A percentile compares a stretch with the other conserved stretches of the same genome.
Evolutionary conservation across 1,284 basidiomycete species (phyloP).

Genomic region (Pseudozyma thailandica): DNA sequence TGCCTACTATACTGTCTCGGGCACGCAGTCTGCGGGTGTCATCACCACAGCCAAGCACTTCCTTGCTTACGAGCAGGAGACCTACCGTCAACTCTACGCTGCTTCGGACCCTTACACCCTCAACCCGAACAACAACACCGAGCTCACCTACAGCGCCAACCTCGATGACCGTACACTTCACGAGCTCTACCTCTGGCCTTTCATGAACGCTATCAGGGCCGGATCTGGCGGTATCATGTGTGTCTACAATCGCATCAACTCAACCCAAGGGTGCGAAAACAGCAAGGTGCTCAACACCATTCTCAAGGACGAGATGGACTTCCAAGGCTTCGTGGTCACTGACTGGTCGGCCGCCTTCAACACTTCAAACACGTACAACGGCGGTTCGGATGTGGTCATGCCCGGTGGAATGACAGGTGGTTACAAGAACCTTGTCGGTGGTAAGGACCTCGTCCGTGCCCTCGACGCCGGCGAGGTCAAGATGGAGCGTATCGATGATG

Average conservation of each 20-base stretch:
- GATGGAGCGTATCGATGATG: conserved; percentile 46
- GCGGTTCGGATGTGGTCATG: conserved; percentile 33
- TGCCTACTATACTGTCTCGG: conserved; percentile 41
- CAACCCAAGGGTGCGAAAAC: conserved; percentile 20
- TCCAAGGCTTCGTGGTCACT: conserved; percentile 41
- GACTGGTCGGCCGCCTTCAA: conserved; percentile 45
- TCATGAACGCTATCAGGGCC: conserved; percentile 45
- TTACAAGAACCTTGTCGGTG: conserved; percentile 31
- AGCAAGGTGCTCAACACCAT: conserved; percentile 39
- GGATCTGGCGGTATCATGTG: conserved; percentile 41
- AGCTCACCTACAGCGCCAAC: conserved; percentile 68
- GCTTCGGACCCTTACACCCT: conserved; percentile 40
- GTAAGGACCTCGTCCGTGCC: conserved; percentile 30
- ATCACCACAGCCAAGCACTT: conserved; percentile 48
- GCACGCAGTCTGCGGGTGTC: conserved; percentile 38
- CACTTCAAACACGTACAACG: conserved; percentile 39
- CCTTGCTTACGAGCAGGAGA: conserved; percentile 46
- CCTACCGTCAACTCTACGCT: conserved; percentile 33
- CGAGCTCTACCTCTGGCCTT: conserved; percentile 50
- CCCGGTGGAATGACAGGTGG: conserved; percentile 37
- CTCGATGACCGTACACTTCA: conserved; percentile 41
- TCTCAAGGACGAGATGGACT: conserved; percentile 48
- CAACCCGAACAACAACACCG: conserved; percentile 49
- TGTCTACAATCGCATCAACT: conserved; percentile 33
- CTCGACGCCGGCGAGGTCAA: conserved; percentile 33